Conservation (phyloP, 73 alveolate genomes). For the Paramecium sexaurelia region DNA sequence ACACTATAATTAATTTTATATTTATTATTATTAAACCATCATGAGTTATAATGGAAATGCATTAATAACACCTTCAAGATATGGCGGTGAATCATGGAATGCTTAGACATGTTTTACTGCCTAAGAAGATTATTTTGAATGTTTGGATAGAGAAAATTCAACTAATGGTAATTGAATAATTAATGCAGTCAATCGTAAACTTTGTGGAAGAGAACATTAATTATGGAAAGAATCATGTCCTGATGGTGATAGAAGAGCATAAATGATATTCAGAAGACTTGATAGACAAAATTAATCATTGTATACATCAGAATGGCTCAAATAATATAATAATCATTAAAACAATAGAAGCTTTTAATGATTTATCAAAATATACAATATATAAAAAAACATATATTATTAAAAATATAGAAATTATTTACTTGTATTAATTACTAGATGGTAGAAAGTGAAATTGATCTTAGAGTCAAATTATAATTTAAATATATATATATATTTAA, state of each 20-base stretch:
- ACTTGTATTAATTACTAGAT: too few species aligned
- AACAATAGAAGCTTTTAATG: neutral
- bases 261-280: slow-evolving; percentile 9
- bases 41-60: neutral
- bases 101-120: neutral
- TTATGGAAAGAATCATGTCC: neutral
- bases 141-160: slow-evolving; percentile 33
- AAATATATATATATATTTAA: too few species aligned
- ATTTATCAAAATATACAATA: neutral
- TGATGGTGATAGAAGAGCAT: slow-evolving; percentile 20
- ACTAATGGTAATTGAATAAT: neutral
- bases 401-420: neutral
- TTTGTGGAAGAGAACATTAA: neutral
- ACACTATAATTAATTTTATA: neutral
- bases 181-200: slow-evolving; percentile 22
- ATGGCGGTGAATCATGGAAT: slow-evolving; percentile 5
- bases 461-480: too few species aligned
- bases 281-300: neutral
- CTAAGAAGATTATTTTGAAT: neutral
- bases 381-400: neutral
- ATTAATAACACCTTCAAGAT: neutral
- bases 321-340: neutral
- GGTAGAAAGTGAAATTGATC: too few species aligned
- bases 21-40: neutral
- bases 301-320: neutral